Conservation (phyloP, 164 flowering plant genomes). For the Annona cherimola region DNA sequence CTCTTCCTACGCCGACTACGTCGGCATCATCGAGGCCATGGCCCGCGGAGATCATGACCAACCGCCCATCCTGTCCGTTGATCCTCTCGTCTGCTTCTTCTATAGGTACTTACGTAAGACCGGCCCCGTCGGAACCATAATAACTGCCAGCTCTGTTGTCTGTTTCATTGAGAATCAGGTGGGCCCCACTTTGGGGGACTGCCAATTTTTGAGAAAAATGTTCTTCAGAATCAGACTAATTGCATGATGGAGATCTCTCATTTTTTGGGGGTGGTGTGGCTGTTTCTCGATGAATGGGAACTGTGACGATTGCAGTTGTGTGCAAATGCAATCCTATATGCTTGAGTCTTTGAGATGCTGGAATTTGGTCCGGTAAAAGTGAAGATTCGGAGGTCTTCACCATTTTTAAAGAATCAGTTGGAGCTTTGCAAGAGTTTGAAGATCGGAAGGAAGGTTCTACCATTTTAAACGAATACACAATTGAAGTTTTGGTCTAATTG, state of each 20-base stretch:
- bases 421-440: too few relatives aligned
- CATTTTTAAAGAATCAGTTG: too few relatives aligned
- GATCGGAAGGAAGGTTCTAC: too few relatives aligned
- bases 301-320: too few relatives aligned
- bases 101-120: slow-evolving; percentile 25
- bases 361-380: too few relatives aligned
- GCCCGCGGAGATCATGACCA: slow-evolving; percentile 29
- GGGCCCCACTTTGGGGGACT: neutral
- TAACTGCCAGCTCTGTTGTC: neutral
- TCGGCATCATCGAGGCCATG: slow-evolving; percentile 26
- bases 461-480: too few relatives aligned
- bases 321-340: too few relatives aligned
- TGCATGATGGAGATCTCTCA: neutral
- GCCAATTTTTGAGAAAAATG: too few relatives aligned
- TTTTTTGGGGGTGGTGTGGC: neutral
- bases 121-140: neutral
- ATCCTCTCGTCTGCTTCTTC: slow-evolving; percentile 54
- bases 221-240: neutral
- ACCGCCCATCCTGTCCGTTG: slow-evolving; percentile 33
- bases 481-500: too few relatives aligned
- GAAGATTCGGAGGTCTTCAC: too few relatives aligned
- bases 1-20: slow-evolving; percentile 40
- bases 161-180: neutral
- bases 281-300: neutral
- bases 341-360: too few relatives aligned